Evolutionary conservation across 2,329 filamentous ascomycete species (phyloP).

Genomic region (Sphaceloma murrayae): DNA sequence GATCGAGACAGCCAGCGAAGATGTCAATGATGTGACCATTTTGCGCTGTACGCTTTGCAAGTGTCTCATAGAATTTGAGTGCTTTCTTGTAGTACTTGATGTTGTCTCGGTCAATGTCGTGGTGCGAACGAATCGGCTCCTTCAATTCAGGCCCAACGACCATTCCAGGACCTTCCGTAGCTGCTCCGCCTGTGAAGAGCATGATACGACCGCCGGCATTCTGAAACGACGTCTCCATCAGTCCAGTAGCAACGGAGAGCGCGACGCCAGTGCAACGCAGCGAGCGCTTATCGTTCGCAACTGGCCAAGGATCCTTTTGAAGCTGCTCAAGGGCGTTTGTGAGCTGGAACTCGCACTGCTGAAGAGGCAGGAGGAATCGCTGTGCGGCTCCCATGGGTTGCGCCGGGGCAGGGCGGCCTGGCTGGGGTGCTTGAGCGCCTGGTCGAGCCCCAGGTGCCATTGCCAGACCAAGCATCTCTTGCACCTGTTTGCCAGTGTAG

Average conservation of each 20-base stretch:
- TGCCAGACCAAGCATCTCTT: constrained; percentile 86
- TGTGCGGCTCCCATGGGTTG: constrained; percentile 70
- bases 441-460: constrained; percentile 64
- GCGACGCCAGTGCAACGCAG: constrained; percentile 91
- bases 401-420: constrained; percentile 53
- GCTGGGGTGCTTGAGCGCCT: constrained; percentile 54
- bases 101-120: constrained; percentile 97
- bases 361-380: constrained; percentile 85
- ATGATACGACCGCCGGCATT: constrained; percentile 93
- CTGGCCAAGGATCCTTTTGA: constrained; percentile 95
- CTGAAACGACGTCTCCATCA: constrained; percentile 90
- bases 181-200: constrained; percentile 90
- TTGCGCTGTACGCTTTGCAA: constrained; percentile 88
- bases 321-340: constrained; percentile 92
- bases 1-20: constrained; percentile 92
- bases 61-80: constrained; percentile 90
- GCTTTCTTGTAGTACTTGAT: constrained; percentile 99
- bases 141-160: constrained; percentile 92
- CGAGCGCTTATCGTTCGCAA: constrained; percentile 82
- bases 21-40: constrained; percentile 98
- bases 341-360: constrained; percentile 93
- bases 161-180: constrained; percentile 92
- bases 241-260: constrained; percentile 84
- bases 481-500: constrained; percentile 96
- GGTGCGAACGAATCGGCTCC: constrained; percentile 94